A percentile compares a stretch with the other conserved stretches of the same genome.
phyloP scores from a whole-genome alignment of 1,139 yeast species.

The Blastobotrys malaysiensis region DNA sequence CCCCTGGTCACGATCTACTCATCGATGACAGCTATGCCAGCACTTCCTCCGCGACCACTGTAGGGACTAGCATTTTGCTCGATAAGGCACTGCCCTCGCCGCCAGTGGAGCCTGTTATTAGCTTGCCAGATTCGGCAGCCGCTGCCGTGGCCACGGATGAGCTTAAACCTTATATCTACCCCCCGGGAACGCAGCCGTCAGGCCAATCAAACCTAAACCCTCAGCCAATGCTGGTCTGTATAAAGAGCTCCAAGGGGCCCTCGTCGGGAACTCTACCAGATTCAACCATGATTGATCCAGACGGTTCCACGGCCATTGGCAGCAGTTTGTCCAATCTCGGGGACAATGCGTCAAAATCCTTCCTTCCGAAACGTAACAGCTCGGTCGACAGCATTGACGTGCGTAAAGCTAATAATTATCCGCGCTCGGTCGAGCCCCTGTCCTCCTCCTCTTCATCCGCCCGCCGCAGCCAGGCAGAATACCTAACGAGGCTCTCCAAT shows the following conservation, averaged over 20 bases:
- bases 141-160: too few species aligned
- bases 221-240: neutral
- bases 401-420: neutral
- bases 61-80: neutral
- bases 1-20: neutral
- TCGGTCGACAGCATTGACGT: neutral
- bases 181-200: neutral
- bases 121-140: neutral
- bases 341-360: neutral
- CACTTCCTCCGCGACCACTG: neutral
- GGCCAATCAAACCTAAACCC: neutral
- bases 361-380: neutral
- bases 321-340: neutral
- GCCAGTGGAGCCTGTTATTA: neutral
- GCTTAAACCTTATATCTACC: neutral
- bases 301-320: neutral
- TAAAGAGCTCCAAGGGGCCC: neutral
- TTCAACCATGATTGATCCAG: neutral
- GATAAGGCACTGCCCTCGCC: neutral
- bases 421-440: too few species aligned
- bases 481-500: neutral
- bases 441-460: neutral
- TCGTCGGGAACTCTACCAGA: neutral
- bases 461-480: neutral
- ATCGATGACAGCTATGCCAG: neutral